phyloP scores from a whole-genome alignment of 371 early-diverging fungal species.

The Mucor racemosus region DNA sequence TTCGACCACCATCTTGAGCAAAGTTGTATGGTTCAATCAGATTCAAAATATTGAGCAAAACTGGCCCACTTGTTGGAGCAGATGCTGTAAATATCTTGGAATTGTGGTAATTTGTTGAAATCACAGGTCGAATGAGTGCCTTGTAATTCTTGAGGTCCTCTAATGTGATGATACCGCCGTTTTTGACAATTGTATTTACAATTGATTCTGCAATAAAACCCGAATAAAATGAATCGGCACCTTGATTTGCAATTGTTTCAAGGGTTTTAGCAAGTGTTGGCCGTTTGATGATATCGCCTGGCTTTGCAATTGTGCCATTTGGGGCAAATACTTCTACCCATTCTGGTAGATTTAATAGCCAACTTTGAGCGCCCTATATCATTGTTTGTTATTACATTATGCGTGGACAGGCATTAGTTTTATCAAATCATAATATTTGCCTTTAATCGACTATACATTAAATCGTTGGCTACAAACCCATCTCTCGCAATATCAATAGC shows the following conservation, averaged over 20 bases:
- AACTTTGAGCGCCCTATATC: slow-evolving; percentile 25
- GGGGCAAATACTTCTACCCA: slow-evolving; percentile 67
- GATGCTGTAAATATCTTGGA: slow-evolving; percentile 65
- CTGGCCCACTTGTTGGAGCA: slow-evolving; percentile 86
- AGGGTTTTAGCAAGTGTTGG: slow-evolving; percentile 81
- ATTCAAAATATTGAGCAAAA: slow-evolving; percentile 83
- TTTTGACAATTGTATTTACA: slow-evolving; percentile 63
- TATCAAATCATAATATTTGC: slow-evolving; percentile 17
- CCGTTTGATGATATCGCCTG: slow-evolving; percentile 78
- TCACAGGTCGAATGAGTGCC: slow-evolving; percentile 59
- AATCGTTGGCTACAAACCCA: slow-evolving; percentile 74
- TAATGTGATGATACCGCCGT: slow-evolving; percentile 83
- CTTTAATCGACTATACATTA: slow-evolving; percentile 58
- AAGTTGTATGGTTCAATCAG: slow-evolving; percentile 84
- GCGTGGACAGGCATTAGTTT: no score
- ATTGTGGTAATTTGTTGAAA: slow-evolving; percentile 77
- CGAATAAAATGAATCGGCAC: slow-evolving; percentile 85
- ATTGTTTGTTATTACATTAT: background rate
- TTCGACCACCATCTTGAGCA: slow-evolving; percentile 55
- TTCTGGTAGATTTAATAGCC: slow-evolving; percentile 41
- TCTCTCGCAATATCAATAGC: slow-evolving; percentile 78
- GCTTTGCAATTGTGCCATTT: slow-evolving; percentile 61
- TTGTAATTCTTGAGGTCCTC: slow-evolving; percentile 80
- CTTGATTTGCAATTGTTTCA: slow-evolving; percentile 75
- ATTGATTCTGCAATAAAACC: slow-evolving; percentile 82